Evolutionary conservation across 202 grass and related monocot genomes (phyloP), one percentile per base, ranked within the genome.

Genomic region (Setaria italica): DNA sequence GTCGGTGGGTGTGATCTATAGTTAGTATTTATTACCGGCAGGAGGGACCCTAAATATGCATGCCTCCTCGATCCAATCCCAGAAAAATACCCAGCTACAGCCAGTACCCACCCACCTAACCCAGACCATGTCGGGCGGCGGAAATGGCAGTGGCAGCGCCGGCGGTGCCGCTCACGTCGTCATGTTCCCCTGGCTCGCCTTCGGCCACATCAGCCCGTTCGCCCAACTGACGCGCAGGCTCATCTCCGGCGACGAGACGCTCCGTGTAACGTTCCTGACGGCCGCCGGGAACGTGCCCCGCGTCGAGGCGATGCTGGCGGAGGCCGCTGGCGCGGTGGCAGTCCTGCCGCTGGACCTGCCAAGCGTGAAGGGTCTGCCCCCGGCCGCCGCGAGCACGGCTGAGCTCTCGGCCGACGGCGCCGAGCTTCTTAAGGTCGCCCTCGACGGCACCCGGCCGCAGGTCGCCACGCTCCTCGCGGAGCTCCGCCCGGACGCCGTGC

Each of bases 191-290:
- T 90, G 49, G 48, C 88, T 90, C n/a, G 85, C 91, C 42, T 93
- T 90, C 58, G 85, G 91, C 46, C 91, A 90, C 56, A 93, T 93
- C 79, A 80, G 65, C 34, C 85, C 91, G 12, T 93, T 90, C 65
- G 46, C 46, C 55, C 88, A 90, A 77, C 81, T 93, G 5, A 62
- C 91, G 6, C 67, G 67, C 32, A 89, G 33, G 41, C 62, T 92
- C 32, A 66, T 47, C 41, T 77, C 57, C 62, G 15, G 6, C 47
- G 45, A n/a, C 19, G 53, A 13, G 15, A 43, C 34, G 3, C 2
- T 85, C 11, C 90, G 64, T 9, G 77, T 89, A 11, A 86, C 80
- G 13, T 84, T 92, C 49, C 75, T 91, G 33, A 78, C 79, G 16
- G 78, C 78, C 46, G 73, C 72, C 5, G 82, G 25, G 34, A 88